A percentile compares a stretch with the other conserved stretches of the same genome.
phyloP scores from a whole-genome alignment of 495 filamentous ascomycete species.

The Bacidia gigantensis region DNA sequence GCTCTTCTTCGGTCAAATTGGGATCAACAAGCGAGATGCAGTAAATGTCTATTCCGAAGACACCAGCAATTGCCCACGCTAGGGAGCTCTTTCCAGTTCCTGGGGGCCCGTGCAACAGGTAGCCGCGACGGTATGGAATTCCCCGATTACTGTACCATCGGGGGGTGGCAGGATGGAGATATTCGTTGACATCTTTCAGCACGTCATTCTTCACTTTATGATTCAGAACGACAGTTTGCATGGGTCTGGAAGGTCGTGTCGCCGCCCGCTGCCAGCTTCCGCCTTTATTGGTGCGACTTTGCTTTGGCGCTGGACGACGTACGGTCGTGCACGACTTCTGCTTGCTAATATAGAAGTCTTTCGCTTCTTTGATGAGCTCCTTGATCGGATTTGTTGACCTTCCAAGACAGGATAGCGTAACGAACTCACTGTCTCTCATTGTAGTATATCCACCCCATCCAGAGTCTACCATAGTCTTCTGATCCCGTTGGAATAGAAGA shows the following conservation, averaged over 20 bases:
- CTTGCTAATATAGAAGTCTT: slow-evolving; percentile 30
- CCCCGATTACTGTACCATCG: slow-evolving; percentile 42
- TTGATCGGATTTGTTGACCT: slow-evolving; percentile 48
- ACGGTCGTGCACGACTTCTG: slow-evolving; percentile 18
- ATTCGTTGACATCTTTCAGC: slow-evolving; percentile 75
- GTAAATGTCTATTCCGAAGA: slow-evolving; percentile 51
- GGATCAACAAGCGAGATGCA: slow-evolving; percentile 42
- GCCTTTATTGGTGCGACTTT: slow-evolving; percentile 14
- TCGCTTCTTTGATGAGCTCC: slow-evolving; percentile 41
- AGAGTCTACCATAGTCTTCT: slow-evolving; percentile 17
- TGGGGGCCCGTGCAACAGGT: slow-evolving; percentile 54
- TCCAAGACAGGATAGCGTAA: slow-evolving; percentile 34
- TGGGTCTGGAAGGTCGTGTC: slow-evolving; percentile 56
- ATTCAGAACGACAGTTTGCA: slow-evolving; percentile 77
- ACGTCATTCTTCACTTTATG: slow-evolving; percentile 55
- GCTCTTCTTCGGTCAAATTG: slow-evolving; percentile 36
- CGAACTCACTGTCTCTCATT: slow-evolving; percentile 28
- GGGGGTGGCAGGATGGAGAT: slow-evolving; percentile 57
- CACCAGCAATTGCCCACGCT: slow-evolving; percentile 47
- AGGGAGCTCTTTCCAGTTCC: slow-evolving; percentile 57
- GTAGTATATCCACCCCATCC: slow-evolving; percentile 11
- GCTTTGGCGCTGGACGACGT: slow-evolving; percentile 17
- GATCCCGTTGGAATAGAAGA: slow-evolving; percentile 26
- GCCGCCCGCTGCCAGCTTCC: slow-evolving; percentile 50
- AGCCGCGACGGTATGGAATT: slow-evolving; percentile 52